These are phyloP conservation scores for Polygonum aviculare DNA, from an alignment of 148 eudicot species.

Conservation along the genomic window DNA sequence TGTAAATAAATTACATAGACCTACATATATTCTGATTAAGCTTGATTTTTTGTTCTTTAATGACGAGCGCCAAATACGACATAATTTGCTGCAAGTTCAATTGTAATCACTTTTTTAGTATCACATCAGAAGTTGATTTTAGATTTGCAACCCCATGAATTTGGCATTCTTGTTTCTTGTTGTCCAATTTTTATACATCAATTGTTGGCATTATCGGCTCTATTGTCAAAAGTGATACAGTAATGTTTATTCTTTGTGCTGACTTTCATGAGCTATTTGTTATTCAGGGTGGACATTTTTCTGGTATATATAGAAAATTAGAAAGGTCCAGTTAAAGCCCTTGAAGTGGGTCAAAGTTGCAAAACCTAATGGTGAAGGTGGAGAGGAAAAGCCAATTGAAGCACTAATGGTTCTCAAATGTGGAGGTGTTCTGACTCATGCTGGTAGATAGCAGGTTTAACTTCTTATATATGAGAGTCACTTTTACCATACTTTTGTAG, in stretches of 20 bases:
- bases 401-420: constrained; percentile 99
- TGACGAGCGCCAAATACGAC: neutral
- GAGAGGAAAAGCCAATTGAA: constrained; percentile 89
- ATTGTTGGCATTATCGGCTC: neutral
- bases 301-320: constrained; percentile 94
- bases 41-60: too few relatives aligned
- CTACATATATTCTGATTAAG: too few relatives aligned
- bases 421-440: constrained; percentile 98
- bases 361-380: constrained; percentile 77
- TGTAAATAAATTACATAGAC: too few relatives aligned
- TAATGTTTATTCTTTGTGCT: neutral
- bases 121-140: neutral
- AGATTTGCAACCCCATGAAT: neutral
- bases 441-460: constrained; percentile 93
- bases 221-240: neutral
- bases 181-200: neutral
- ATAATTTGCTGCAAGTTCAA: neutral
- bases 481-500: neutral
- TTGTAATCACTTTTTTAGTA: neutral
- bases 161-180: too few relatives aligned
- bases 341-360: constrained; percentile 77
- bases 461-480: neutral
- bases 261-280: neutral
- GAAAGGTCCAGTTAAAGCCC: constrained; percentile 95
- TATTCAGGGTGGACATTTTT: constrained; percentile 91